phyloP scores from a whole-genome alignment of 352 stramenopile genomes.

The Globisporangium abappressorium region DNA sequence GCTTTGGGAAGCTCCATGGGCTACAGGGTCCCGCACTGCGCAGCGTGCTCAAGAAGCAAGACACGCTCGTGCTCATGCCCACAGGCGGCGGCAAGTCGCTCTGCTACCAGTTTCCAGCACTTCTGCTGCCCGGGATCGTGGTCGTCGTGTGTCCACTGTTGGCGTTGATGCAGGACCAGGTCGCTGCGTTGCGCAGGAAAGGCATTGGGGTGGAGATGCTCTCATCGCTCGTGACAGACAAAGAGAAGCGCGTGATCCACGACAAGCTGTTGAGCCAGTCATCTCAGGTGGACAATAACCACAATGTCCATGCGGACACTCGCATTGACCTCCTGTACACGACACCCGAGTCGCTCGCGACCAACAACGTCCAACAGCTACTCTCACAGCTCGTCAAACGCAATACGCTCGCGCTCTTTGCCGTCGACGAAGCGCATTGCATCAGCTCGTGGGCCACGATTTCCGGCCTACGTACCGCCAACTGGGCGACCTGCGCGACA shows the following conservation, averaged over 20 bases:
- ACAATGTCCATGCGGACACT: not conserved
- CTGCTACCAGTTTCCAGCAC: slow-evolving; percentile 93
- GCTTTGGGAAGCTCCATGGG: slow-evolving; percentile 40
- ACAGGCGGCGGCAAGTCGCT: slow-evolving; percentile 97
- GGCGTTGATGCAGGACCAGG: slow-evolving; percentile 88
- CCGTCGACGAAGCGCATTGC: slow-evolving; percentile 91
- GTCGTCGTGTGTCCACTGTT: slow-evolving; percentile 89
- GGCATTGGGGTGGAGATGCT: slow-evolving; percentile 53
- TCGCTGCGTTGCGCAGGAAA: slow-evolving; percentile 52
- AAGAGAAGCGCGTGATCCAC: slow-evolving; percentile 29
- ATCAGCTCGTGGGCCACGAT: slow-evolving; percentile 86
- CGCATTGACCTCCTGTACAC: slow-evolving; percentile 79
- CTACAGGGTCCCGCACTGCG: slow-evolving; percentile 42
- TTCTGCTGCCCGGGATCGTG: slow-evolving; percentile 67
- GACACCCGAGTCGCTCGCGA: slow-evolving; percentile 82
- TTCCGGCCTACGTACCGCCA: slow-evolving; percentile 78
- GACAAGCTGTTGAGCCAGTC: slow-evolving; percentile 24
- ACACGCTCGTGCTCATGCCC: slow-evolving; percentile 91
- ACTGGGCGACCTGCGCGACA: slow-evolving; percentile 34
- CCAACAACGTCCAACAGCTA: slow-evolving; percentile 43
- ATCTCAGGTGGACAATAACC: not conserved
- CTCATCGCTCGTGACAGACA: slow-evolving; percentile 40
- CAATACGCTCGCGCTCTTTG: slow-evolving; percentile 48
- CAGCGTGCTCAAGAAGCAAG: slow-evolving; percentile 36
- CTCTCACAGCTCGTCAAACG: slow-evolving; percentile 28